Evolutionary conservation across 345 rosid genomes (phyloP), one percentile per base, ranked within the genome.

Genomic region (Melastoma malabathricum): DNA sequence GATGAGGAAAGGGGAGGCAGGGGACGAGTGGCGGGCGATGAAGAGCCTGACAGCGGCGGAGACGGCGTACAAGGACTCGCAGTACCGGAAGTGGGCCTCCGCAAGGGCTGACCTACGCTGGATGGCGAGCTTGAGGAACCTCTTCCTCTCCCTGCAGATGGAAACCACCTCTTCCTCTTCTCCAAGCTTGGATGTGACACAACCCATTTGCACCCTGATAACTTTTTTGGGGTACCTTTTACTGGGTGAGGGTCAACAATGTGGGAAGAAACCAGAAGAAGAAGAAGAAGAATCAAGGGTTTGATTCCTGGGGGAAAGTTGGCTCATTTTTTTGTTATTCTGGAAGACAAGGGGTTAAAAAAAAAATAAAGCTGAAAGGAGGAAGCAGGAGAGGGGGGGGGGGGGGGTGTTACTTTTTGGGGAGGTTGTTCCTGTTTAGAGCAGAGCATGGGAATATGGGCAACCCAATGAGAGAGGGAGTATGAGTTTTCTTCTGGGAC

Each of bases 101-200:
- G 92, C 86, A 22, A 83, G 74, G 46, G 66, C 72, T 59, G 66
- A 65, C 68, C 92, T 73, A 50, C 75, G 73, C 61, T 80, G 79
- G 0, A 77, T 78, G 7, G 79, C 92, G 23, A 71, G 67, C 61
- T 83, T 83, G 55, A 80, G 52, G 51, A 61, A 79, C 22, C 58
- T 66, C 56, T 80, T 83, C 50, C 90, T 77, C 64, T 79, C 86
- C 51, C 70, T 71, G 19, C 90, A 83, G 18, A 83, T 71, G 4
- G 80, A 63, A n/a, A 83, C 82, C n/a, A 78, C 92, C 50, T 68
- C 81, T 66, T 80, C 81, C 64, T 77, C 86, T 64, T 73, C 82
- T 48, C 70, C 82, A 3, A 79, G 72, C 67, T 62, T 83, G 3
- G 86, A 80, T 15, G 92, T 80, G 43, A 70, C 92, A 66, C 92